phyloP scores from a whole-genome alignment of 257 asterid genomes.

The Solanum rostratum region DNA sequence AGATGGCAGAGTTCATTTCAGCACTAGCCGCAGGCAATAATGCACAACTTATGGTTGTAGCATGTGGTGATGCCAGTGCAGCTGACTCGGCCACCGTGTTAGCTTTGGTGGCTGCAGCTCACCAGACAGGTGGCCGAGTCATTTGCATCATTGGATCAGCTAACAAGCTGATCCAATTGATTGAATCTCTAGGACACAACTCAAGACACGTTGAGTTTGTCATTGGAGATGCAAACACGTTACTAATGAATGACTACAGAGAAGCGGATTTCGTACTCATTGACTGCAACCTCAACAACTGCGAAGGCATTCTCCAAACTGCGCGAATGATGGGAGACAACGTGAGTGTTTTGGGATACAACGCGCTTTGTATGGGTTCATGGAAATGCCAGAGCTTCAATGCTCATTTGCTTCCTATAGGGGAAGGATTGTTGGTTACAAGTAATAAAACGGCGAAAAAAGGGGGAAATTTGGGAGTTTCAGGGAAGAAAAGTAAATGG shows the following conservation, averaged over 20 bases:
- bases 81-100: conserved; percentile 29
- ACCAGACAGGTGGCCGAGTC: conserved; percentile 56
- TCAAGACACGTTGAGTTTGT: conserved; percentile 27
- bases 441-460: conserved; percentile 9
- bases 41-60: conserved; percentile 43
- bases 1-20: conserved; percentile 65
- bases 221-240: conserved; percentile 29
- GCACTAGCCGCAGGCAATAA: conserved; percentile 76
- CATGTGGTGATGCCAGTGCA: conserved; percentile 29
- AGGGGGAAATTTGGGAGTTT: neutral
- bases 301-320: conserved; percentile 22
- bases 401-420: conserved; percentile 58
- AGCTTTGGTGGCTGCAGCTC: conserved; percentile 59
- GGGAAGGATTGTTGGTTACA: conserved; percentile 45
- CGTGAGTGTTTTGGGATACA: conserved; percentile 41
- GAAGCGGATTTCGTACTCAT: conserved; percentile 46
- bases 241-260: conserved; percentile 18
- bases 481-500: conserved; percentile 37
- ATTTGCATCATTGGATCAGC: conserved; percentile 34
- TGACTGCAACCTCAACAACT: conserved; percentile 46
- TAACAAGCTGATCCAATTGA: conserved; percentile 11
- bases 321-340: neutral
- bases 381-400: conserved; percentile 14
- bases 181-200: conserved; percentile 3
- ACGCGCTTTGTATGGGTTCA: conserved; percentile 43